Percentiles rank a stretch among this genome's conserved stretches.
Evolutionary conservation across 257 asterid genomes (phyloP).

Genomic region (Echites panduratus): DNA sequence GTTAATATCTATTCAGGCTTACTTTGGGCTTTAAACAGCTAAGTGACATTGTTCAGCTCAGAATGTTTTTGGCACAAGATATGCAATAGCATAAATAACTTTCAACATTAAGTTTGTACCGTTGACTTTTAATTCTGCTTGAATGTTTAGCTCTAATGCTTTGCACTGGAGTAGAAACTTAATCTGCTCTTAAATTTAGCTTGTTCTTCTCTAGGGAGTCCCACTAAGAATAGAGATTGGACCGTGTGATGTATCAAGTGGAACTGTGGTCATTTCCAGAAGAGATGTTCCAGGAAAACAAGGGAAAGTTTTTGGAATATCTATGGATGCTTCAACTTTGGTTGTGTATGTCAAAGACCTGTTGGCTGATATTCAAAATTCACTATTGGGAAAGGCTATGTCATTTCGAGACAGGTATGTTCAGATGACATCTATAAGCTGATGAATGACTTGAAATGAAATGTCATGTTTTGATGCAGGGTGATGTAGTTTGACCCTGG

Average conservation of each 20-base stretch:
- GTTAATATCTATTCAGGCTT: background rate
- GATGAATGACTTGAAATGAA: background rate
- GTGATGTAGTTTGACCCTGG: background rate
- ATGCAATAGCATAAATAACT: too few species aligned
- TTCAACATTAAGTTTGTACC: too few species aligned
- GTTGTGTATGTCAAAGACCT: conserved; percentile 56
- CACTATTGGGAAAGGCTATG: conserved; percentile 65
- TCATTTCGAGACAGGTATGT: conserved; percentile 76
- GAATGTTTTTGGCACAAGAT: too few species aligned
- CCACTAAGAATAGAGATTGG: conserved; percentile 95
- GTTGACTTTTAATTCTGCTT: background rate
- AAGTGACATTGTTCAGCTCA: too few species aligned
- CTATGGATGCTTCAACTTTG: conserved; percentile 75
- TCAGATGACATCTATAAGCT: background rate
- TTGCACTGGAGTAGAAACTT: background rate
- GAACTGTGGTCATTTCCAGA: conserved; percentile 78
- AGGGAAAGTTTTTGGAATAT: conserved; percentile 90
- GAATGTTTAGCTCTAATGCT: background rate
- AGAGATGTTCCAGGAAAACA: conserved; percentile 95
- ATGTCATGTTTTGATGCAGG: background rate
- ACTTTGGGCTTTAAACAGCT: too few species aligned
- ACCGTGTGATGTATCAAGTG: conserved; percentile 82
- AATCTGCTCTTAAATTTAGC: conserved; percentile 4
- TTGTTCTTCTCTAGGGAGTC: conserved; percentile 65
- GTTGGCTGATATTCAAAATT: conserved; percentile 74